These are phyloP conservation scores for Austroboletus festivus DNA, from an alignment of 768 basidiomycete species.

Conservation along the genomic window DNA sequence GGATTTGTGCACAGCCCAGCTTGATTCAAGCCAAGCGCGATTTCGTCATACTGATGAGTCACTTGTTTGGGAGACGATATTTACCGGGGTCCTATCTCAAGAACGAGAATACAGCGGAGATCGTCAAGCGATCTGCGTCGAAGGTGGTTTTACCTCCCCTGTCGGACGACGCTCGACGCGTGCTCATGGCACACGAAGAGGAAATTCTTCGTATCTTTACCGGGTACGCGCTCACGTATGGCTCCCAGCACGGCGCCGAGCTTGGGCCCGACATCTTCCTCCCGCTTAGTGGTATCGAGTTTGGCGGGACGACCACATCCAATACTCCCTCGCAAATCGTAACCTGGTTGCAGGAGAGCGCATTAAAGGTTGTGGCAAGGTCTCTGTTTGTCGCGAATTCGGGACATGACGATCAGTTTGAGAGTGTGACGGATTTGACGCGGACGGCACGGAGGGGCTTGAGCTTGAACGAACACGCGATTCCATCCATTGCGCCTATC, in stretches of 20 bases:
- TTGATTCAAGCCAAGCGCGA: conserved; percentile 43
- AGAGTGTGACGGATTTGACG: conserved; percentile 48
- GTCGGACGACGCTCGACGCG: conserved; percentile 35
- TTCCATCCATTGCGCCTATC: conserved; percentile 50
- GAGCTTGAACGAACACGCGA: conserved; percentile 54
- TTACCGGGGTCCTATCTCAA: conserved; percentile 45
- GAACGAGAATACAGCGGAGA: conserved; percentile 30
- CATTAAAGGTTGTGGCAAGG: conserved; percentile 41
- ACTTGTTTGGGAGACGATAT: conserved; percentile 62
- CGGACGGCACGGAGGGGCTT: conserved; percentile 51
- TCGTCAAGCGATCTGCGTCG: conserved; percentile 50
- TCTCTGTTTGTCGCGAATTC: conserved; percentile 69
- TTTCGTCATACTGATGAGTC: conserved; percentile 55
- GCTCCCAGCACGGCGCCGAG: conserved; percentile 34
- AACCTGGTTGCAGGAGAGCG: conserved; percentile 36
- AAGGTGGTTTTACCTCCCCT: conserved; percentile 54
- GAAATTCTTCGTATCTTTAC: conserved; percentile 54
- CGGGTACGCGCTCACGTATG: conserved; percentile 51
- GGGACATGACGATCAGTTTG: conserved; percentile 57
- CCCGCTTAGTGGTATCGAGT: conserved; percentile 42
- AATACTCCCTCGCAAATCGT: conserved; percentile 28
- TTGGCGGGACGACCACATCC: conserved; percentile 16
- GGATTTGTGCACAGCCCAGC: conserved; percentile 44
- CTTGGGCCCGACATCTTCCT: conserved; percentile 45
- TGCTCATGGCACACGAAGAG: conserved; percentile 45